These are phyloP conservation scores for Rutstroemia sp. DNA, from an alignment of 2,329 filamentous ascomycete species.

Conservation along the genomic window DNA sequence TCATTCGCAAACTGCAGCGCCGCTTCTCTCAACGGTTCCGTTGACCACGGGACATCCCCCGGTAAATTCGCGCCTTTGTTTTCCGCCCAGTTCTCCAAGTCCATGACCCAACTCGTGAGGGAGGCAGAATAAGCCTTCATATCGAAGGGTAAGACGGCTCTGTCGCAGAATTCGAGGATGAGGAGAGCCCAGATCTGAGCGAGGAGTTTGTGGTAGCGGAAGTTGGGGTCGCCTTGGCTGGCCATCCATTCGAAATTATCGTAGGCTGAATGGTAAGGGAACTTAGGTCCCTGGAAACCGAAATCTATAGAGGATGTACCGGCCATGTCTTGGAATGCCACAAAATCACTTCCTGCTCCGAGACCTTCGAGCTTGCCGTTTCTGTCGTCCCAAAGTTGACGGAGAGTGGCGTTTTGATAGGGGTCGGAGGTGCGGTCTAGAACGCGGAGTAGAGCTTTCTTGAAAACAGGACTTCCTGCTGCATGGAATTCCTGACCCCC, in stretches of 20 bases:
- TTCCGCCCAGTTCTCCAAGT: conserved; percentile 59
- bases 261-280: conserved; percentile 76
- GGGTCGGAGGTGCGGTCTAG: conserved; percentile 72
- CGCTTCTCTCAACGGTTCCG: conserved; percentile 53
- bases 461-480: conserved; percentile 72
- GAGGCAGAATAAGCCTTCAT: conserved; percentile 63
- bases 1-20: conserved; percentile 51
- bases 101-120: conserved; percentile 56
- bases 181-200: conserved; percentile 74
- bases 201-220: conserved; percentile 71
- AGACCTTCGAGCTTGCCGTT: conserved; percentile 57
- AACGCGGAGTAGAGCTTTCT: conserved; percentile 62
- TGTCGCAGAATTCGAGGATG: conserved; percentile 78
- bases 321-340: conserved; percentile 84
- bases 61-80: conserved; percentile 47
- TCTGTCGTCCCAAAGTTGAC: conserved; percentile 66
- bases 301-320: conserved; percentile 85
- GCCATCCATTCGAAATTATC: conserved; percentile 86
- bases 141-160: conserved; percentile 76
- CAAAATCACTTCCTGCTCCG: conserved; percentile 73
- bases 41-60: conserved; percentile 31
- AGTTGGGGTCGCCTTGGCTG: conserved; percentile 71
- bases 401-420: conserved; percentile 60
- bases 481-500: conserved; percentile 69
- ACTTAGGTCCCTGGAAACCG: conserved; percentile 58